Conservation (phyloP, 257 asterid genomes). For the Plantago elongata region DNA sequence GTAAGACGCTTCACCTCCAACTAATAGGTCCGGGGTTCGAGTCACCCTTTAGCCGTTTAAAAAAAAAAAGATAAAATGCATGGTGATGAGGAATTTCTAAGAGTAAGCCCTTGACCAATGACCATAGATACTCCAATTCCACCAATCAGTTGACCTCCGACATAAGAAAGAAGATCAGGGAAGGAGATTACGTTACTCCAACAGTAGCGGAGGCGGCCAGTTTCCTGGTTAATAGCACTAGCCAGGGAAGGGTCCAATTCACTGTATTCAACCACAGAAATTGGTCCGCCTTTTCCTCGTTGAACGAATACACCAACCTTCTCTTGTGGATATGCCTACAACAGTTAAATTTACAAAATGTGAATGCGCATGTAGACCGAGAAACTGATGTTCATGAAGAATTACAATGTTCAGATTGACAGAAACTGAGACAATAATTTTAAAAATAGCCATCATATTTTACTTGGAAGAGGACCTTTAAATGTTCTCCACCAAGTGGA, state of each 20-base stretch:
- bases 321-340: conserved; percentile 96
- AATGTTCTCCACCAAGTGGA: too few species aligned
- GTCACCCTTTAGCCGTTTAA: too few species aligned
- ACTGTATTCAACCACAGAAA: conserved; percentile 89
- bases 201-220: conserved; percentile 95
- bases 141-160: background rate
- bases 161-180: conserved; percentile 11
- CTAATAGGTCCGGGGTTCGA: too few species aligned
- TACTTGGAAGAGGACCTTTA: too few species aligned
- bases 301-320: conserved; percentile 95
- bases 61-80: too few species aligned
- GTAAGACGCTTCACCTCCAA: too few species aligned
- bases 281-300: conserved; percentile 90
- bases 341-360: background rate
- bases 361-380: background rate
- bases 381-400: background rate
- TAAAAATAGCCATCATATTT: too few species aligned
- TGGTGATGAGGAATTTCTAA: background rate
- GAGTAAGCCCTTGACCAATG: background rate
- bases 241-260: conserved; percentile 80
- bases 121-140: background rate
- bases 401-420: too few species aligned
- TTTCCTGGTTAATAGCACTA: conserved; percentile 72
- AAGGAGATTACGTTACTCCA: conserved; percentile 81
- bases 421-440: too few species aligned